Percentiles rank a stretch among this genome's conserved stretches.
phyloP scores from a whole-genome alignment of 108 stramenopile species.

The Schizochytrium sp. region DNA sequence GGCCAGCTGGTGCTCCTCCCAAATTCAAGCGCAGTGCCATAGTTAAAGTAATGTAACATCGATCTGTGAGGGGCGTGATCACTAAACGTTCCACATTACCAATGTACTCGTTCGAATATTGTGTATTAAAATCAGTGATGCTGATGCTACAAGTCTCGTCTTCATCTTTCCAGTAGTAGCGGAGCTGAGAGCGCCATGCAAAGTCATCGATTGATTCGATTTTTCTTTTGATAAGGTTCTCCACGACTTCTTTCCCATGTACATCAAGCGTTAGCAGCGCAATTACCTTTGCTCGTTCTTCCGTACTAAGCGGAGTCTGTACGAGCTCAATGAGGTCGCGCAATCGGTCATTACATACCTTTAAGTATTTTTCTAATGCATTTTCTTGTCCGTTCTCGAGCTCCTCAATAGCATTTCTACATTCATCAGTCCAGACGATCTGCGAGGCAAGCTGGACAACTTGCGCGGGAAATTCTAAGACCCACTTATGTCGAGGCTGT shows the following conservation, averaged over 20 bases:
- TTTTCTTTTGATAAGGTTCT: constrained; percentile 55
- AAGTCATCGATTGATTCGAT: constrained; percentile 63
- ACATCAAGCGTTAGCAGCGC: constrained; percentile 69
- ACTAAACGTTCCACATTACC: constrained; percentile 70
- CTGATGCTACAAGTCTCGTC: constrained; percentile 61
- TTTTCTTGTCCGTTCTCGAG: constrained; percentile 66
- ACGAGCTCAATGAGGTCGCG: constrained; percentile 67
- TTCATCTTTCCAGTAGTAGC: constrained; percentile 65
- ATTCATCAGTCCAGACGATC: constrained; percentile 65
- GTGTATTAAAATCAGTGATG: constrained; percentile 68
- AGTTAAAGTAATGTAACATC: constrained; percentile 69
- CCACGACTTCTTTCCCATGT: constrained; percentile 65
- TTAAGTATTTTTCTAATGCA: constrained; percentile 62
- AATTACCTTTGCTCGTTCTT: constrained; percentile 65
- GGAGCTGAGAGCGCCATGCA: constrained; percentile 64
- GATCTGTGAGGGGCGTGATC: constrained; percentile 73
- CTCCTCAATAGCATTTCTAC: constrained; percentile 65
- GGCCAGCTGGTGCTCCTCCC: constrained; percentile 75
- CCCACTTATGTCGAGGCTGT: constrained; percentile 70
- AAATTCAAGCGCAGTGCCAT: constrained; percentile 73
- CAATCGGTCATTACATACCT: constrained; percentile 59
- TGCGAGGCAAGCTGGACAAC: constrained; percentile 66
- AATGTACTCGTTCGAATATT: constrained; percentile 68
- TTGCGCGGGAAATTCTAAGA: constrained; percentile 64
- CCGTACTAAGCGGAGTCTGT: constrained; percentile 61